A percentile compares a stretch with the other conserved stretches of the same genome.
Conservation (phyloP, 164 flowering plant genomes). For the Echeveria elegans region DNA sequence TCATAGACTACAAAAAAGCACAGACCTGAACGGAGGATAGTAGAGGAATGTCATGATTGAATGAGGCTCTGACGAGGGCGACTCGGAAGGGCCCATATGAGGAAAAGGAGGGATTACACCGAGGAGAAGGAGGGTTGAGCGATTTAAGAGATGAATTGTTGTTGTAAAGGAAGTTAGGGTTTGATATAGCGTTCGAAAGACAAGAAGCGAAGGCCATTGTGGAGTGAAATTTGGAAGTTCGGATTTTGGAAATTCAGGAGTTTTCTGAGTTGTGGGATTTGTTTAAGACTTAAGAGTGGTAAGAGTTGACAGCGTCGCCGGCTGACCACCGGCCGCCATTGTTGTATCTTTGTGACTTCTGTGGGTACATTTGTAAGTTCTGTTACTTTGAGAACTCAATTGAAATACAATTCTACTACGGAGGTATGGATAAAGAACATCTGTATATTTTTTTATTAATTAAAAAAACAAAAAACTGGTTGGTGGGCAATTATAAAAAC, state of each 20-base stretch:
- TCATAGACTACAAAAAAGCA: not conserved
- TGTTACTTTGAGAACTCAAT: not conserved
- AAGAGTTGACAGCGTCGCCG: not conserved
- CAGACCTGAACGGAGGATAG: constrained; percentile 52
- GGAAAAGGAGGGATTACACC: not conserved
- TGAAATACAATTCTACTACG: too few relatives aligned
- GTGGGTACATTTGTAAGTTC: not conserved
- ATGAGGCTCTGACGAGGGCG: not conserved
- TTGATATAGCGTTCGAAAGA: not conserved
- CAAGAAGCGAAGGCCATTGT: not conserved
- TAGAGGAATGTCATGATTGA: constrained; percentile 34
- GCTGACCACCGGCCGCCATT: not conserved
- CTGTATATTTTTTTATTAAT: too few relatives aligned
- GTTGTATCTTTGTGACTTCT: not conserved
- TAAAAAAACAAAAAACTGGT: too few relatives aligned
- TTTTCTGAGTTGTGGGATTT: not conserved
- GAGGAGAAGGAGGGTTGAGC: not conserved
- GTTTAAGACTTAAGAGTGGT: not conserved
- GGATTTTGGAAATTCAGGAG: not conserved
- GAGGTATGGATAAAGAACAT: too few relatives aligned
- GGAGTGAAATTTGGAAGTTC: not conserved
- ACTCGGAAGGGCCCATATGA: not conserved
- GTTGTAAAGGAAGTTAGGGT: not conserved
- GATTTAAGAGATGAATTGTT: not conserved
- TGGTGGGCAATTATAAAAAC: too few relatives aligned